These are phyloP conservation scores for Hibiscus syriacus DNA, from an alignment of 345 rosid genomes.

Conservation along the genomic window DNA sequence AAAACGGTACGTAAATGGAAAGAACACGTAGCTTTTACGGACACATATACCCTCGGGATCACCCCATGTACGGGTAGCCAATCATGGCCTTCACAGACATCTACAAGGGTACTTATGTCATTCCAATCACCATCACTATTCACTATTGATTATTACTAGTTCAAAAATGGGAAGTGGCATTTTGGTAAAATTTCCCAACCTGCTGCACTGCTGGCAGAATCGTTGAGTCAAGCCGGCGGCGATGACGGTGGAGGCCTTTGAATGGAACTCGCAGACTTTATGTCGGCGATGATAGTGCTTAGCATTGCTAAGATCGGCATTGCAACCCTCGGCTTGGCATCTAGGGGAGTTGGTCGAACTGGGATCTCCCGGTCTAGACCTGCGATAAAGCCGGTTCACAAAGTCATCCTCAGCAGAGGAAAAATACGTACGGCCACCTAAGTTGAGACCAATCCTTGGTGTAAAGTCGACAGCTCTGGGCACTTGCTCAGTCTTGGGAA, in stretches of 20 bases:
- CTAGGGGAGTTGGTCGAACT: conserved; percentile 52
- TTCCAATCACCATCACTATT: neutral
- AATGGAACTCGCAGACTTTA: conserved; percentile 95
- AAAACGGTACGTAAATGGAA: no score
- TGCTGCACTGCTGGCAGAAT: conserved; percentile 99
- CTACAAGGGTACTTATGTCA: conserved; percentile 32
- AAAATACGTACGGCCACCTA: conserved; percentile 90
- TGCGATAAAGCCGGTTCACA: conserved; percentile 78
- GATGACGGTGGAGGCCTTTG: conserved; percentile 82
- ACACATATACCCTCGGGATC: conserved; percentile 59
- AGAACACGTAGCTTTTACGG: conserved; percentile 14
- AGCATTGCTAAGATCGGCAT: conserved; percentile 80
- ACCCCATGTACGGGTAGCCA: conserved; percentile 23
- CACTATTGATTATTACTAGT: conserved; percentile 1
- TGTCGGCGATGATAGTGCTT: conserved; percentile 98
- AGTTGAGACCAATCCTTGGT: conserved; percentile 71
- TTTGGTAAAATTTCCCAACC: conserved; percentile 38
- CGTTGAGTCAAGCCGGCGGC: conserved; percentile 92
- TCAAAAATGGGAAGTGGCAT: conserved; percentile 16
- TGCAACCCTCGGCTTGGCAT: conserved; percentile 97
- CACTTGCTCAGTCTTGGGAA: conserved; percentile 66
- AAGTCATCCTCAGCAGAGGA: conserved; percentile 85
- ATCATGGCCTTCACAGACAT: conserved; percentile 19
- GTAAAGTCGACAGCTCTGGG: conserved; percentile 39
- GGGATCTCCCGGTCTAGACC: conserved; percentile 56